phyloP scores from a whole-genome alignment of 805 yeast species.

The Saccharomycopsis selenospora region DNA sequence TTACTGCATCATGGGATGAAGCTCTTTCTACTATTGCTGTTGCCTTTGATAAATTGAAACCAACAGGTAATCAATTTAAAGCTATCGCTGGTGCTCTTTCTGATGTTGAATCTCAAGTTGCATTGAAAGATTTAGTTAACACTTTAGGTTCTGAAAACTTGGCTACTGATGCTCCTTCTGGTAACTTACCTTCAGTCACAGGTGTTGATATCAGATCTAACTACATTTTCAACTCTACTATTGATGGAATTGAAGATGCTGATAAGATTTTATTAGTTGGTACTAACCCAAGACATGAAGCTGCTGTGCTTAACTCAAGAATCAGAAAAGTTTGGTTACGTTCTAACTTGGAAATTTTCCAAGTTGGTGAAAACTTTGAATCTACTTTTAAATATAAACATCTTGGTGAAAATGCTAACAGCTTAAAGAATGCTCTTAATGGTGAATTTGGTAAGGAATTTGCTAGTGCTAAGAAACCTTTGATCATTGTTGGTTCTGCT shows the following conservation, averaged over 20 bases:
- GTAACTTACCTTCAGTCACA: constrained; percentile 48
- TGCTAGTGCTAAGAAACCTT: constrained; percentile 59
- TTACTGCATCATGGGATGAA: constrained; percentile 80
- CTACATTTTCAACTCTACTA: constrained; percentile 72
- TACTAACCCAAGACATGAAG: constrained; percentile 85
- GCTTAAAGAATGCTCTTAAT: constrained; percentile 49
- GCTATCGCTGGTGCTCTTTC: constrained; percentile 76
- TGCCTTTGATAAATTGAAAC: constrained; percentile 48
- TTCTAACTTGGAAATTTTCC: constrained; percentile 54
- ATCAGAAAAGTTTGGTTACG: constrained; percentile 76
- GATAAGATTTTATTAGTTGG: constrained; percentile 77
- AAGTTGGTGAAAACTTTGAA: constrained; percentile 70
- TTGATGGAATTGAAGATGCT: constrained; percentile 74
- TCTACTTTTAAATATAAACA: constrained; percentile 63
- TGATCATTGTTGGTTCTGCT: constrained; percentile 77
- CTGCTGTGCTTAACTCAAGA: constrained; percentile 79
- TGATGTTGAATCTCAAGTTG: constrained; percentile 78
- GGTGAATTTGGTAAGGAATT: constrained; percentile 68
- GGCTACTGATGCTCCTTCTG: constrained; percentile 60
- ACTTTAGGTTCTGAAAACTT: constrained; percentile 74
- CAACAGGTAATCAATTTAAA: constrained; percentile 64
- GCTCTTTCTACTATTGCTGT: constrained; percentile 65
- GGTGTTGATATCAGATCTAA: constrained; percentile 73
- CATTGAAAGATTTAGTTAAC: constrained; percentile 72
- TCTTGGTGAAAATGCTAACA: constrained; percentile 53